Percentiles rank a stretch among this genome's conserved stretches.
phyloP scores from a whole-genome alignment of 495 filamentous ascomycete genomes.

The Neurospora intermedia region DNA sequence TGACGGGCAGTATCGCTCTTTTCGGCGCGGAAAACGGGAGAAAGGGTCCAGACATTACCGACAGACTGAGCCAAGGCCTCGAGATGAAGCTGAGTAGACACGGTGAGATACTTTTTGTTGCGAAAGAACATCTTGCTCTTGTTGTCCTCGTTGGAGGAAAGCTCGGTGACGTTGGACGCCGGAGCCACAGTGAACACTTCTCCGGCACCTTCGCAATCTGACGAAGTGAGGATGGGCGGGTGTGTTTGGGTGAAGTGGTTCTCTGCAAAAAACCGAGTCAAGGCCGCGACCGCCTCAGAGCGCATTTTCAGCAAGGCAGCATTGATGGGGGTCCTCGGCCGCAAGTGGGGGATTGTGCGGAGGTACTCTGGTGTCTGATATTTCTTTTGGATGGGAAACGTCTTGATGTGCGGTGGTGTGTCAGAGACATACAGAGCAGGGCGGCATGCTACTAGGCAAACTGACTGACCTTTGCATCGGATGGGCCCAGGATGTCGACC shows the following conservation, averaged over 20 bases:
- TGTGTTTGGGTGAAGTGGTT: slow-evolving; percentile 77
- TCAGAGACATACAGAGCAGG: slow-evolving; percentile 6
- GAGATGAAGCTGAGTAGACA: slow-evolving; percentile 88
- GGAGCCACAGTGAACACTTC: slow-evolving; percentile 74
- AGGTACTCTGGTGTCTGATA: slow-evolving; percentile 85
- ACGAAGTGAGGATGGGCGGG: slow-evolving; percentile 89
- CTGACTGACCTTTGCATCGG: slow-evolving; percentile 53
- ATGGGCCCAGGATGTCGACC: slow-evolving; percentile 60
- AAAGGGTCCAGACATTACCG: slow-evolving; percentile 86
- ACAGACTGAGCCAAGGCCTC: slow-evolving; percentile 86
- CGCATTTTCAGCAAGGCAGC: slow-evolving; percentile 71
- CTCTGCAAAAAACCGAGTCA: slow-evolving; percentile 60
- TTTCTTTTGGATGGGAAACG: slow-evolving; percentile 87
- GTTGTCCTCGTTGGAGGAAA: slow-evolving; percentile 2
- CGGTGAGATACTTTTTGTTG: slow-evolving; percentile 87
- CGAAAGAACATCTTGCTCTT: slow-evolving; percentile 55
- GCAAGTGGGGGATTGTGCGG: slow-evolving; percentile 80
- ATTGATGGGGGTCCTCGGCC: slow-evolving; percentile 72
- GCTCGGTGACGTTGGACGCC: slow-evolving; percentile 18
- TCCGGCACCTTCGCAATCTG: slow-evolving; percentile 93
- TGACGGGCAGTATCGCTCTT: slow-evolving; percentile 90
- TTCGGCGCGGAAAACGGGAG: slow-evolving; percentile 89
- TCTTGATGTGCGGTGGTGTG: slow-evolving; percentile 38
- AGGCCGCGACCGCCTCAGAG: slow-evolving; percentile 61
- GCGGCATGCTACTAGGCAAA: slow-evolving; percentile 31